A percentile compares a stretch with the other conserved stretches of the same genome.
These are phyloP conservation scores for Sphaerulina vaccinii DNA, from an alignment of 2,329 filamentous ascomycete genomes.

Conservation along the genomic window DNA sequence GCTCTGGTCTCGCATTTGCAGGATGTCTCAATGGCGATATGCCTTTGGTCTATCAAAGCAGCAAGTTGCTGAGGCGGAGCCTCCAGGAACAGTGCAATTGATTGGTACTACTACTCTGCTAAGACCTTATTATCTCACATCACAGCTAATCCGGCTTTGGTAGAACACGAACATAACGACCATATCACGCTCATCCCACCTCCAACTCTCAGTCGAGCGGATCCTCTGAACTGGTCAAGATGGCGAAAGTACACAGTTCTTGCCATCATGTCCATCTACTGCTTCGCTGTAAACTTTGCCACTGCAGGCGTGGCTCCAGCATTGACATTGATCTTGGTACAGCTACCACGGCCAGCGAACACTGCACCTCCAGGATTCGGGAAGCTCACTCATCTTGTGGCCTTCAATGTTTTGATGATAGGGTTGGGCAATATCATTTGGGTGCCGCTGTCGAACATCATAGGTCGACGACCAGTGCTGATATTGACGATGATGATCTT, in stretches of 20 bases:
- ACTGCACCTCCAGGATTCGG: slow-evolving; percentile 36
- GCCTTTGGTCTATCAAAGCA: slow-evolving; percentile 43
- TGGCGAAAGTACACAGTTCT: slow-evolving; percentile 41
- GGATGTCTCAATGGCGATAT: slow-evolving; percentile 39
- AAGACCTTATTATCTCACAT: not conserved
- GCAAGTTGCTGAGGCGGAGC: slow-evolving; percentile 40
- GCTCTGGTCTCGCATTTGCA: too few species aligned
- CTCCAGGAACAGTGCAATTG: slow-evolving; percentile 42
- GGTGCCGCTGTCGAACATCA: slow-evolving; percentile 44
- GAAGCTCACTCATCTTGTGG: slow-evolving; percentile 39
- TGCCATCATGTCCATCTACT: slow-evolving; percentile 40
- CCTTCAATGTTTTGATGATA: slow-evolving; percentile 42
- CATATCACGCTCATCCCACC: slow-evolving; percentile 40
- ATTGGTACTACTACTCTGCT: slow-evolving; percentile 35
- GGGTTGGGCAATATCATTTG: slow-evolving; percentile 43
- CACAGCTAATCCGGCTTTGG: not conserved
- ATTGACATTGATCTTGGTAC: slow-evolving; percentile 34
- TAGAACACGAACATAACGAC: slow-evolving; percentile 37
- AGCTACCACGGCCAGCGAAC: slow-evolving; percentile 11
- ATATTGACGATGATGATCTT: slow-evolving; percentile 39
- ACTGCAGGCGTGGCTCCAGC: slow-evolving; percentile 39
- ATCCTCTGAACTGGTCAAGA: slow-evolving; percentile 43
- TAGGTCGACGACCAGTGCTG: slow-evolving; percentile 42
- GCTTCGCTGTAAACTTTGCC: slow-evolving; percentile 41
- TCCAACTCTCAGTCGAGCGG: slow-evolving; percentile 41